phyloP scores from a whole-genome alignment of 1,284 basidiomycete genomes.

The Fistulinella cinereoalba region DNA sequence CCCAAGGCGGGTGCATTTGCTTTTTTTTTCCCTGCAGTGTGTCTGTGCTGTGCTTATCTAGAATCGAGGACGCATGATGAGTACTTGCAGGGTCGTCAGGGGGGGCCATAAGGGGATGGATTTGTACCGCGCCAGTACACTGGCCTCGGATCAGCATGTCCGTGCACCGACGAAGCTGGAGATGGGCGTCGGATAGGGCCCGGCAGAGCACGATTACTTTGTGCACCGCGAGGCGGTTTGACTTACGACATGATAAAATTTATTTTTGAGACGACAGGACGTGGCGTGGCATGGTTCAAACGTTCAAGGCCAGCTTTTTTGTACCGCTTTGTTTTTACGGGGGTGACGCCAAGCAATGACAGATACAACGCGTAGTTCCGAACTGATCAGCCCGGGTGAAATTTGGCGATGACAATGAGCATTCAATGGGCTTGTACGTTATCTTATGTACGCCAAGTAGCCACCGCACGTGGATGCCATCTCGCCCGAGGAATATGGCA shows the following conservation, averaged over 20 bases:
- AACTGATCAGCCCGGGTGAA: too few species aligned
- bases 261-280: too few species aligned
- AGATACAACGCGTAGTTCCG: too few species aligned
- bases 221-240: not conserved
- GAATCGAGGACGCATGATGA: not conserved
- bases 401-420: too few species aligned
- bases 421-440: not conserved
- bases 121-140: too few species aligned
- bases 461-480: not conserved
- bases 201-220: not conserved
- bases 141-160: not conserved
- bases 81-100: not conserved
- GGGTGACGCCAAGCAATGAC: too few species aligned
- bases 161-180: not conserved
- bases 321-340: too few species aligned
- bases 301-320: too few species aligned
- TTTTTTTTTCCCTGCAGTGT: not conserved
- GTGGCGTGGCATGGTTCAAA: too few species aligned
- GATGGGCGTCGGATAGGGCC: not conserved
- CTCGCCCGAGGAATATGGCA: not conserved
- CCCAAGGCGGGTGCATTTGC: not conserved
- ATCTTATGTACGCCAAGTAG: conserved; percentile 1
- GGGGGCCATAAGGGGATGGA: not conserved
- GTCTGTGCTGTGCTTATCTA: not conserved
- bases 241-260: not conserved